These are phyloP conservation scores for Suillus occidentalis DNA, from an alignment of 768 basidiomycete genomes.

Conservation along the genomic window DNA sequence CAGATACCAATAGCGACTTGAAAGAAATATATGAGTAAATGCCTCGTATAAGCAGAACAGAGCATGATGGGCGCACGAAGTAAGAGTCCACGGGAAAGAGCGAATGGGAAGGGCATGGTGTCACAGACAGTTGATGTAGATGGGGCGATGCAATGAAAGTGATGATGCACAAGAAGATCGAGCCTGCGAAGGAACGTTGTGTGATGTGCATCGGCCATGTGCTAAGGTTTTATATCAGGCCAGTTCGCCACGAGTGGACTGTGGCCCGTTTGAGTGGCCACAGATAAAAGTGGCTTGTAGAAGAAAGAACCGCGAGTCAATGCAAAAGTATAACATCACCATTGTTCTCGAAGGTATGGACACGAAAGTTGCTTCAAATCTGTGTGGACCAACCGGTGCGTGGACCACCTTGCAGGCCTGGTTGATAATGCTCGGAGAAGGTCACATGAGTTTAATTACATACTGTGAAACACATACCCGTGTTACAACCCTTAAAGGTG, in stretches of 20 bases:
- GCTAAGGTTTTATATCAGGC: background rate
- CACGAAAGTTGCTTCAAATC: background rate
- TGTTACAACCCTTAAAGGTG: background rate
- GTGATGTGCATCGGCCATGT: conserved; percentile 1
- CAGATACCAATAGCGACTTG: conserved; percentile 19
- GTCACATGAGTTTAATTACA: conserved; percentile 3
- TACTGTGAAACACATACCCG: background rate
- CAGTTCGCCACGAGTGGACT: background rate
- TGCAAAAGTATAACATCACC: background rate
- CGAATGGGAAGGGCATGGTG: conserved; percentile 27
- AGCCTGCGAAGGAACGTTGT: conserved; percentile 6
- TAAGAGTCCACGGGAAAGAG: conserved; percentile 18
- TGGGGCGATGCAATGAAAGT: conserved; percentile 11
- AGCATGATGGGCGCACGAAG: conserved; percentile 18
- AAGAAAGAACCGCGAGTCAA: background rate
- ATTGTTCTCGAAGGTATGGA: background rate
- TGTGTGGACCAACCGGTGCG: background rate
- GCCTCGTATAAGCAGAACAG: background rate
- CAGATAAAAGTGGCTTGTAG: background rate
- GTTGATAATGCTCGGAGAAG: background rate
- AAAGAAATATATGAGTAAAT: conserved; percentile 6
- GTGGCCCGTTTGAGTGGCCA: background rate
- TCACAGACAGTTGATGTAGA: conserved; percentile 21
- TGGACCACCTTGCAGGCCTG: conserved; percentile 4
- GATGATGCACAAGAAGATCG: conserved; percentile 6